These are phyloP conservation scores for Fagus sylvatica DNA, from an alignment of 306 rosid species.

Conservation along the genomic window DNA sequence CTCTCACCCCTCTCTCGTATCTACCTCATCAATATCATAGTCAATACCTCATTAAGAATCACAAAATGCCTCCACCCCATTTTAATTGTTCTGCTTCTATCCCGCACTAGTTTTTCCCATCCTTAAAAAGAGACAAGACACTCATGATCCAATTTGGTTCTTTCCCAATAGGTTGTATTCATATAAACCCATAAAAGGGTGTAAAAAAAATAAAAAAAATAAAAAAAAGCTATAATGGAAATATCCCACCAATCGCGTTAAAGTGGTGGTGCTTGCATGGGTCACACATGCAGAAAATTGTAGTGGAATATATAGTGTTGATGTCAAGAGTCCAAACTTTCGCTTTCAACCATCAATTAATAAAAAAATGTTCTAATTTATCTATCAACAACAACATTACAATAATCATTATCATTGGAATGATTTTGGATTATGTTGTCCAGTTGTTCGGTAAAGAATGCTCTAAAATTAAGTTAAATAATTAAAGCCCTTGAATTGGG, in stretches of 20 bases:
- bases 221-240: no score
- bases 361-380: not conserved
- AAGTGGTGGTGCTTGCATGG: not conserved
- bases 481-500: not conserved
- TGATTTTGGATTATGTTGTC: not conserved
- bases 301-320: not conserved
- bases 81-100: no score
- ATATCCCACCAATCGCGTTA: not conserved
- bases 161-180: no score
- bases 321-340: not conserved
- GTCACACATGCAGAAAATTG: not conserved
- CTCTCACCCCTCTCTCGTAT: no score
- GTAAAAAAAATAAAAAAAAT: no score
- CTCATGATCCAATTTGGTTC: no score
- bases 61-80: no score
- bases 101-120: no score
- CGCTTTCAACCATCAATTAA: not conserved
- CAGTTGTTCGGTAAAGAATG: not conserved
- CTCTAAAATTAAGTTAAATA: not conserved
- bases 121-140: no score
- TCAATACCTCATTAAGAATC: no score
- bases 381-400: not conserved
- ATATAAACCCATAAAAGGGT: no score
- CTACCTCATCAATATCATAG: no score
- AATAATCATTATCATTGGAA: not conserved